Evolutionary conservation across 1,284 basidiomycete species (phyloP).

Genomic region (Xanthoconium separans): DNA sequence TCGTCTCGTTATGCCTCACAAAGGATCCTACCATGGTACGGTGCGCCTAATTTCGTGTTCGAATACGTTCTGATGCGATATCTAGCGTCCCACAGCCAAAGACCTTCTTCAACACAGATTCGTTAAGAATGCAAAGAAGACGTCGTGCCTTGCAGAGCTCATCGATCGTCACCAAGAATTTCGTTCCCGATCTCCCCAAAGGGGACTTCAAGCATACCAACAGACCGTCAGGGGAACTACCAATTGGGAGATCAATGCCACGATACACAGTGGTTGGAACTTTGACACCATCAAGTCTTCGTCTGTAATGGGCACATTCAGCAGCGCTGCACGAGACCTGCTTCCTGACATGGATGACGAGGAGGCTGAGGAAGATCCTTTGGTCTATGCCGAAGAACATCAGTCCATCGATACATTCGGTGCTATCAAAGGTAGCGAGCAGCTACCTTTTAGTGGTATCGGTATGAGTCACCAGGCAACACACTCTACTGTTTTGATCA

Average conservation of each 20-base stretch:
- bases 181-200: slow-evolving; percentile 56
- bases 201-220: slow-evolving; percentile 51
- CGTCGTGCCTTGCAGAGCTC: slow-evolving; percentile 80
- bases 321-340: slow-evolving; percentile 64
- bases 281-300: slow-evolving; percentile 87
- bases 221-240: slow-evolving; percentile 54
- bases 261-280: slow-evolving; percentile 90
- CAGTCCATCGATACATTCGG: slow-evolving; percentile 56
- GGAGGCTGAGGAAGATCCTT: slow-evolving; percentile 45
- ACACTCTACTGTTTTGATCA: slow-evolving; percentile 74
- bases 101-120: slow-evolving; percentile 93
- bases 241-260: slow-evolving; percentile 66
- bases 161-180: slow-evolving; percentile 82
- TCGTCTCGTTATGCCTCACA: slow-evolving; percentile 87
- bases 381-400: slow-evolving; percentile 45
- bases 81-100: slow-evolving; percentile 84
- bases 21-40: slow-evolving; percentile 84
- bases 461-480: slow-evolving; percentile 54
- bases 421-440: slow-evolving; percentile 66
- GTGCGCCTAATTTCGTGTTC: neutral
- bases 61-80: slow-evolving; percentile 18
- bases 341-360: slow-evolving; percentile 57
- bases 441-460: slow-evolving; percentile 38
- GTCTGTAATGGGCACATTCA: slow-evolving; percentile 71
- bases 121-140: slow-evolving; percentile 81